A percentile compares a stretch with the other conserved stretches of the same genome.
phyloP scores from a whole-genome alignment of 1,284 basidiomycete genomes.

The Austroboletus niveus region DNA sequence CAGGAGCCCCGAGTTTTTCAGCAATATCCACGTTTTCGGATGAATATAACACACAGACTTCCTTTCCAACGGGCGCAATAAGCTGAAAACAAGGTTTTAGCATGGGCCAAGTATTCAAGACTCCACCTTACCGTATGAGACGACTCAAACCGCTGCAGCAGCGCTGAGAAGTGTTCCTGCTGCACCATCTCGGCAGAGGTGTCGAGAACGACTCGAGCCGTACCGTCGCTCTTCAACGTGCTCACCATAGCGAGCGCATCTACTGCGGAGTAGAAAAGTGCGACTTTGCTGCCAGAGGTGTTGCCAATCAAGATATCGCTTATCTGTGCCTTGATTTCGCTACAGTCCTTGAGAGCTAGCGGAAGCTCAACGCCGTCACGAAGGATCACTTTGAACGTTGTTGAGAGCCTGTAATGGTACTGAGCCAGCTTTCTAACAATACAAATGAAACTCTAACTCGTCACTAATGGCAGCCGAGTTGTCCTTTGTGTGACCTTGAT shows the following conservation, averaged over 20 bases:
- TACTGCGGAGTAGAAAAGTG: conserved; percentile 50
- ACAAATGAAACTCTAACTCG: conserved; percentile 20
- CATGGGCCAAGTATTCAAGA: conserved; percentile 5
- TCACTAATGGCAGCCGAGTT: conserved; percentile 2
- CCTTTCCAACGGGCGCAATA: conserved; percentile 45
- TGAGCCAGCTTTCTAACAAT: conserved; percentile 3
- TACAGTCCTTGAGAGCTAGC: conserved; percentile 40
- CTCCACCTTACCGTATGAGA: conserved; percentile 48
- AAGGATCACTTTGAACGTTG: conserved; percentile 32
- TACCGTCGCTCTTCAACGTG: conserved; percentile 50
- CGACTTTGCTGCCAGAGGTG: conserved; percentile 43
- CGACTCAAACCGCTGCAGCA: conserved; percentile 43
- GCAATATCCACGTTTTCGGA: conserved; percentile 43
- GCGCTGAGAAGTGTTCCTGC: conserved; percentile 41
- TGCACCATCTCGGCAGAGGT: conserved; percentile 39
- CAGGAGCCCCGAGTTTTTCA: conserved; percentile 41
- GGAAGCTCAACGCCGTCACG: conserved; percentile 32
- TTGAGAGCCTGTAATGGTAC: conserved; percentile 15
- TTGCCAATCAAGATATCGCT: conserved; percentile 37
- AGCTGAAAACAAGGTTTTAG: conserved; percentile 41
- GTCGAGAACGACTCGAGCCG: conserved; percentile 43
- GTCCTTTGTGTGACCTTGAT: conserved; percentile 19
- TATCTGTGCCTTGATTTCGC: conserved; percentile 28
- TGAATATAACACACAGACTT: conserved; percentile 53
- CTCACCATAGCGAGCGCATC: conserved; percentile 46